Conservation (phyloP, 306 rosid genomes). For the Arachis stenosperma region DNA sequence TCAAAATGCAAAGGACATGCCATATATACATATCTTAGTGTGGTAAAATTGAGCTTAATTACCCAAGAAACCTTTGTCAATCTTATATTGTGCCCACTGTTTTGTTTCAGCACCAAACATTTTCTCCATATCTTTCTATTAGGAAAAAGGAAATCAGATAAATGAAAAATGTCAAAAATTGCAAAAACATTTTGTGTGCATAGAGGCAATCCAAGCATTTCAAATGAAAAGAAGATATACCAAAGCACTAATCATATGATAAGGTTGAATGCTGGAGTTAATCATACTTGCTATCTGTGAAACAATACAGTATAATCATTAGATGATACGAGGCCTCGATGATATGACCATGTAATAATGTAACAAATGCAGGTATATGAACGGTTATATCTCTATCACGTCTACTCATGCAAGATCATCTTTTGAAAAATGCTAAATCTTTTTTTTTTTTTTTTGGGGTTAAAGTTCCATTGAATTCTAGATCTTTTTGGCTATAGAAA, state of each 20-base stretch:
- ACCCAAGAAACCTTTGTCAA: slow-evolving; percentile 51
- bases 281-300: slow-evolving; percentile 49
- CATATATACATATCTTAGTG: not conserved
- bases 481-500: too few relatives aligned
- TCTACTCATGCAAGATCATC: too few relatives aligned
- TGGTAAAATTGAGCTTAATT: slow-evolving; percentile 2
- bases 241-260: slow-evolving; percentile 45
- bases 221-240: slow-evolving; percentile 39
- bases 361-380: too few relatives aligned
- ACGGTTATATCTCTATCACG: too few relatives aligned
- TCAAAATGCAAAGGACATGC: not conserved
- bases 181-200: slow-evolving; percentile 3
- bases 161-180: slow-evolving; percentile 1
- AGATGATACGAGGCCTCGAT: too few relatives aligned
- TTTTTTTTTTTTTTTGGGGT: too few relatives aligned
- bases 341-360: too few relatives aligned
- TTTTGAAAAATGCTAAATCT: too few relatives aligned
- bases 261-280: slow-evolving; percentile 56
- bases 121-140: slow-evolving; percentile 46
- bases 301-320: slow-evolving; percentile 12
- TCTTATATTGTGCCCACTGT: slow-evolving; percentile 39
- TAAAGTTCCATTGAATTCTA: too few relatives aligned
- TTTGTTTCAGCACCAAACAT: slow-evolving; percentile 44
- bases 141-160: not conserved
- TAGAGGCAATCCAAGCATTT: slow-evolving; percentile 13